Evolutionary conservation across 2,329 filamentous ascomycete species (phyloP), one percentile per base, ranked within the genome.

Genomic region (Alternaria brassicicola): DNA sequence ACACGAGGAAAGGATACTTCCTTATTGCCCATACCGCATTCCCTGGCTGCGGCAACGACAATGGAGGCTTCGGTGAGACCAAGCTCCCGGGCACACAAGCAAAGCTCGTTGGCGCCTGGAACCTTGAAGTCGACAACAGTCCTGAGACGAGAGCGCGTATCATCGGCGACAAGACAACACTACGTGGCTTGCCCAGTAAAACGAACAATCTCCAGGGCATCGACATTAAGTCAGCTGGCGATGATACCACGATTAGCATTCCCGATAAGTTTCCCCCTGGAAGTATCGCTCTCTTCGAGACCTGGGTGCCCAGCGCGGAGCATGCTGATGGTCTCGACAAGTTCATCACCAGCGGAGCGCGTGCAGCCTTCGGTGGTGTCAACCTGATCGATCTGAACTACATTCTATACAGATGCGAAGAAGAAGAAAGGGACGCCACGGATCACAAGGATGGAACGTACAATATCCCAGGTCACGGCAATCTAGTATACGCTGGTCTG

Each of bases 21-120:
- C 81, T 98, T 45, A 93, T 99, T 67, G 94, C 96, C 0, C 95
- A 98, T 70, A 98, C 95, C 4, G 95, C 96, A 1, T 99, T 94
- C 78, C 92, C 93, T 1, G 93, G 93, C 1, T 94, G 93, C 69
- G 91, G 92, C 21, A 91, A 91, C 64, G 91, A 91, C 1, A 93
- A 95, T 68, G 92, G 90, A 17, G 86, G 87, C 4, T 89, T 98
- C 71, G 89, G 85, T 47, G 87, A 94, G 1, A 91, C 96, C 9
- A 86, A 89, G 66, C 85, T 99, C 39, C 86, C 85, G 15, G 93
- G 94, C 8, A 97, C 94, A 6, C 91, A 90, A 70, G 95, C 89
- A 15, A 91, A 91, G 61, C 87, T 93, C 62, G 82, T 99, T 28
- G 94, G 95, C 31, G 93, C 91, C 69, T 99, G 94, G 94, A 91